phyloP scores from a whole-genome alignment of 2,329 filamentous ascomycete genomes.

The Phyllosticta capitalensis region DNA sequence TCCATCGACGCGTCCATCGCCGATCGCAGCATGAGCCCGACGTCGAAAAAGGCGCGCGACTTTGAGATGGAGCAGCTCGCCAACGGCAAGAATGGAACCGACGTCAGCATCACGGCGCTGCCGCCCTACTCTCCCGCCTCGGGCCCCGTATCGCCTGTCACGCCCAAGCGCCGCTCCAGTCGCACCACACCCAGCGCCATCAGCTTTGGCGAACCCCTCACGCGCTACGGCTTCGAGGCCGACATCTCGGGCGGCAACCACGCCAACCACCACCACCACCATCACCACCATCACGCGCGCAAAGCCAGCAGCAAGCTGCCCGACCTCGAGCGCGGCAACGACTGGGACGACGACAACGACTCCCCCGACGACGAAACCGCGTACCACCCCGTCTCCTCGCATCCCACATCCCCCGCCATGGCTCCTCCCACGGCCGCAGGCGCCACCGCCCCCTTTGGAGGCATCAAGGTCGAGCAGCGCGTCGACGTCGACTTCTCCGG shows the following conservation, averaged over 20 bases:
- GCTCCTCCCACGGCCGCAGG: neutral
- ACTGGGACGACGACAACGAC: neutral
- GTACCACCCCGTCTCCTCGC: neutral
- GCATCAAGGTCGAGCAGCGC: conserved; percentile 1
- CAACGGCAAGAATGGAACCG: neutral
- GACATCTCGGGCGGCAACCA: neutral
- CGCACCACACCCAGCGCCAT: neutral
- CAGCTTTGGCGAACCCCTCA: neutral
- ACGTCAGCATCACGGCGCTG: neutral
- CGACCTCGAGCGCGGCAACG: neutral
- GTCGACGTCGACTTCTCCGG: neutral
- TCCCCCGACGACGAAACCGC: neutral
- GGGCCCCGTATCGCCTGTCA: neutral
- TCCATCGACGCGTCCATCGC: neutral
- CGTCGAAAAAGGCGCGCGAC: neutral
- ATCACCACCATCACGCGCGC: neutral
- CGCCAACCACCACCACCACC: neutral
- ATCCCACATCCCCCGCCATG: neutral
- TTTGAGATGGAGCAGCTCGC: neutral
- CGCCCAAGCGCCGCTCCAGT: neutral
- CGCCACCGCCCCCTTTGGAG: neutral
- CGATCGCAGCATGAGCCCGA: neutral
- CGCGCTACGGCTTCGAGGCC: neutral
- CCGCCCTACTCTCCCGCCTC: neutral
- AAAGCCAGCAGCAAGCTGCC: neutral